A percentile compares a stretch with the other conserved stretches of the same genome.
Conservation (phyloP, 164 flowering plant genomes). For the Protea cynaroides region DNA sequence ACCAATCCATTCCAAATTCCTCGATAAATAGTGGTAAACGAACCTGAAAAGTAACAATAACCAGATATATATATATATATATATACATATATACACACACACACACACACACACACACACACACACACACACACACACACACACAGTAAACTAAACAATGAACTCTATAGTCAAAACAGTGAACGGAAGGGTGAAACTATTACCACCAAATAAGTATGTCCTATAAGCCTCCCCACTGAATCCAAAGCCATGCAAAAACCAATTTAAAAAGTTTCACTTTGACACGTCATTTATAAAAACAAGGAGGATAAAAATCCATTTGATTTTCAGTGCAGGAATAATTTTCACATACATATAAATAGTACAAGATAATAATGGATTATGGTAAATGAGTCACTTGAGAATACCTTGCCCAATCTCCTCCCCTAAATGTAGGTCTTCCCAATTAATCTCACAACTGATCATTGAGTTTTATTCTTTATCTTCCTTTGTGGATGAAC, state of each 20-base stretch:
- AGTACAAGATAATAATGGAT: neutral
- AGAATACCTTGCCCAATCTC: constrained; percentile 70
- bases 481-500: no score
- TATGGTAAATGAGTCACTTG: neutral
- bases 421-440: constrained; percentile 56
- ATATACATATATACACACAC: no score
- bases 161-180: neutral
- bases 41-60: constrained; percentile 40
- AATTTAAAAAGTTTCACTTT: no score
- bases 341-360: neutral
- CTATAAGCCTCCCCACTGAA: neutral
- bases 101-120: no score
- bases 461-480: constrained; percentile 22
- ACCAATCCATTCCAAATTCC: constrained; percentile 92
- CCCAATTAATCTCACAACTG: constrained; percentile 65
- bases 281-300: neutral
- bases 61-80: constrained; percentile 2
- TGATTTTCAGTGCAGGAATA: no score
- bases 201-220: neutral
- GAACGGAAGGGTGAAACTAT: neutral
- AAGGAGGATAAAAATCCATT: no score
- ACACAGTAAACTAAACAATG: neutral
- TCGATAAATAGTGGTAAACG: constrained; percentile 62
- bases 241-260: neutral
- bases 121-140: no score